Percentiles rank a stretch among this genome's conserved stretches.
Conservation (phyloP, 1,139 yeast genomes). For the Debaryomycetaceae sp. region DNA sequence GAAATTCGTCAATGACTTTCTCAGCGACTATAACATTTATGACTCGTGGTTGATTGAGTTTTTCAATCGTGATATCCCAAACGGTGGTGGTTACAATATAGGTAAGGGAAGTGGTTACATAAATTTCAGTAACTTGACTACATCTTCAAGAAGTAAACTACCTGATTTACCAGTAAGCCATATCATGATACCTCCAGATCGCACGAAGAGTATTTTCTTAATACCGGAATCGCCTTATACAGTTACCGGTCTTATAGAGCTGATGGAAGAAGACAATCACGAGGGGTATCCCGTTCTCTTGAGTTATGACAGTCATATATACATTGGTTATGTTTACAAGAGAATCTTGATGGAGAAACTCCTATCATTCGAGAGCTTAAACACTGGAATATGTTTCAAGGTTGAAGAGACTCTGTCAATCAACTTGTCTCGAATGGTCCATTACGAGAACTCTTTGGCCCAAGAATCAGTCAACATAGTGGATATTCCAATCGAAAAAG, state of each 20-base stretch:
- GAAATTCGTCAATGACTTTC: constrained; percentile 48
- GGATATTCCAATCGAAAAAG: constrained; percentile 17
- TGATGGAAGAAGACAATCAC: constrained; percentile 31
- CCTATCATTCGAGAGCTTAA: constrained; percentile 4
- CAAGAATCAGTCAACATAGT: constrained; percentile 8
- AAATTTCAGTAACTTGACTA: constrained; percentile 30
- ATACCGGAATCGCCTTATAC: constrained; percentile 29
- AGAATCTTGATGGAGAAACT: constrained; percentile 19
- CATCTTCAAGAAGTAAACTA: constrained; percentile 25
- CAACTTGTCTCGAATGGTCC: constrained; percentile 23
- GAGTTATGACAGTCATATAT: constrained; percentile 22
- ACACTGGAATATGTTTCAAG: constrained; percentile 22
- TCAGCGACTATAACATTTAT: constrained; percentile 46
- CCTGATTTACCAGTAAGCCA: constrained; percentile 31
- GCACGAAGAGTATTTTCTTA: constrained; percentile 27
- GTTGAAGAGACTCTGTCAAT: constrained; percentile 15
- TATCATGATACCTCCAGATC: constrained; percentile 31
- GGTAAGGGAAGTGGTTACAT: constrained; percentile 44
- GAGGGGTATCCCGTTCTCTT: constrained; percentile 44
- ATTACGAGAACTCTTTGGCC: constrained; percentile 19
- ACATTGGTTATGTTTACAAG: constrained; percentile 38
- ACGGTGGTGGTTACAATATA: constrained; percentile 18
- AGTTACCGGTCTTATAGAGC: constrained; percentile 14
- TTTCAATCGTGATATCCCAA: constrained; percentile 18
- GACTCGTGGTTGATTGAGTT: constrained; percentile 39